A percentile compares a stretch with the other conserved stretches of the same genome.
Conservation (phyloP, 257 asterid genomes). For the Penstemon barbatus region DNA sequence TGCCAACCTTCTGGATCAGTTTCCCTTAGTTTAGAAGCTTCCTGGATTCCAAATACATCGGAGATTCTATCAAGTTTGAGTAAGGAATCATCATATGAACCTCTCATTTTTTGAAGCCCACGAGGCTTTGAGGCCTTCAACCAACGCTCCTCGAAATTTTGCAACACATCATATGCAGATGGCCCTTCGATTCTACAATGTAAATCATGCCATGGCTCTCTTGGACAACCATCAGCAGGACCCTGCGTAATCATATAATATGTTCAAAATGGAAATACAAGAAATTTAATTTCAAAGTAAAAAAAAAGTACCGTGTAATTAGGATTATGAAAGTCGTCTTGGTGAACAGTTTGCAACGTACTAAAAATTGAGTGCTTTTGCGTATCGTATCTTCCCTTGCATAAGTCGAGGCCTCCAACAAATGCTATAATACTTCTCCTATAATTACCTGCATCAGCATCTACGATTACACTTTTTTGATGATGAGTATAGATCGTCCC, state of each 20-base stretch:
- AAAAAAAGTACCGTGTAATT: constrained; percentile 57
- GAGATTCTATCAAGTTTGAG: constrained; percentile 73
- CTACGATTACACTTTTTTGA: constrained; percentile 87
- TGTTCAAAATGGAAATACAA: not conserved
- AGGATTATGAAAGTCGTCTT: constrained; percentile 86
- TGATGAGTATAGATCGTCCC: constrained; percentile 95
- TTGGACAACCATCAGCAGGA: constrained; percentile 65
- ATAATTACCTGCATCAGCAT: constrained; percentile 55
- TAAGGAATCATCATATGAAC: constrained; percentile 65
- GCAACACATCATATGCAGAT: constrained; percentile 79
- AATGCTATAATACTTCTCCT: constrained; percentile 72
- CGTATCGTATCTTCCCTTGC: constrained; percentile 91
- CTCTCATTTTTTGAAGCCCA: constrained; percentile 55
- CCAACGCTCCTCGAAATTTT: constrained; percentile 94
- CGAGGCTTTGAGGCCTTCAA: constrained; percentile 63
- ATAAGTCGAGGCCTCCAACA: constrained; percentile 90
- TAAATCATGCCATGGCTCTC: constrained; percentile 97
- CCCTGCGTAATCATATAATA: constrained; percentile 44
- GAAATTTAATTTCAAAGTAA: not conserved
- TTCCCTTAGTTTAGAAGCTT: constrained; percentile 38
- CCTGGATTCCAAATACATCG: constrained; percentile 57
- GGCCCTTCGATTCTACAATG: constrained; percentile 83
- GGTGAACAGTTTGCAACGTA: constrained; percentile 70
- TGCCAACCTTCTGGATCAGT: constrained; percentile 78
- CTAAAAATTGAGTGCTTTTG: constrained; percentile 66